phyloP scores from a whole-genome alignment of 306 rosid species.

The Trichosanthes cucumerina region DNA sequence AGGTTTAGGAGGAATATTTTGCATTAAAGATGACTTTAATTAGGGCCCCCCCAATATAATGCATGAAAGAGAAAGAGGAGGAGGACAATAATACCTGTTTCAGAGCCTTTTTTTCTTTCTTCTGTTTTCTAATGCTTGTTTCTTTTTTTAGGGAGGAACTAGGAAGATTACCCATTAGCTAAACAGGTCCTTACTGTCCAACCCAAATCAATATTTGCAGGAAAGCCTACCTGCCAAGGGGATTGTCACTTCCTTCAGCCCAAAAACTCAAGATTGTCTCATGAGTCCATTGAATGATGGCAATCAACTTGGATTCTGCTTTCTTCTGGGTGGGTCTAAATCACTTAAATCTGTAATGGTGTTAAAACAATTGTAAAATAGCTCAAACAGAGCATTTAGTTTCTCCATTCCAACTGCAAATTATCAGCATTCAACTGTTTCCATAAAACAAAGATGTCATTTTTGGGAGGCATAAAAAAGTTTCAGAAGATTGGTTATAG shows the following conservation, averaged over 20 bases:
- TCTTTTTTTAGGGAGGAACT: neutral
- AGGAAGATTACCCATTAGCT: neutral
- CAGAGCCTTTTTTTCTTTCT: neutral
- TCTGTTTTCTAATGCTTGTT: neutral
- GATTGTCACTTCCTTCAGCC: neutral
- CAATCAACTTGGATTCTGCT: neutral
- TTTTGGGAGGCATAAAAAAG: neutral
- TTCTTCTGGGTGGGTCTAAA: neutral
- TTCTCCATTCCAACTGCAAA: neutral
- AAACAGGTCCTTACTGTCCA: neutral
- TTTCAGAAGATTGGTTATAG: neutral
- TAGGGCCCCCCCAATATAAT: constrained; percentile 14
- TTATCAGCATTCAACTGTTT: neutral
- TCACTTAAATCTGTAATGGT: neutral
- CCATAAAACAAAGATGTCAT: neutral
- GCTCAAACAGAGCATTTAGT: neutral
- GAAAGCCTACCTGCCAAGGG: neutral
- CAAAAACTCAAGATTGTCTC: neutral
- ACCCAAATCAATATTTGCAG: neutral
- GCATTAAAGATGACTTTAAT: constrained; percentile 34
- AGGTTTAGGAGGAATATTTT: constrained; percentile 49
- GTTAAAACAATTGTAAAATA: neutral
- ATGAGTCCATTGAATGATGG: neutral
- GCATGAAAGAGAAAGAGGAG: constrained; percentile 10
- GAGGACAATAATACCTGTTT: constrained; percentile 1